These are phyloP conservation scores for Hypericum perforatum DNA, from an alignment of 345 rosid genomes.

Conservation along the genomic window DNA sequence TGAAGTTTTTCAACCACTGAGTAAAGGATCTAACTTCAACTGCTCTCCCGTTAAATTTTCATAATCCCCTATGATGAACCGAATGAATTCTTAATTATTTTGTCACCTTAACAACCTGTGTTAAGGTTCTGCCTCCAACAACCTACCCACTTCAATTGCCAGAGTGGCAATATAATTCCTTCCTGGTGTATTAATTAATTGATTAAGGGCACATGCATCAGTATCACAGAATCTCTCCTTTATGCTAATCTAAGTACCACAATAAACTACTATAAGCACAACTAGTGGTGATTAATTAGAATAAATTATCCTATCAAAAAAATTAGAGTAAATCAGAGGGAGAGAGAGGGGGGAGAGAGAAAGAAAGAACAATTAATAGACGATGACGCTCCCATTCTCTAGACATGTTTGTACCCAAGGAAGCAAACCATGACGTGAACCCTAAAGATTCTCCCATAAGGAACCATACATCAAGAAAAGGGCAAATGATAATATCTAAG, in stretches of 20 bases:
- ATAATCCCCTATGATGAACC: too few species aligned
- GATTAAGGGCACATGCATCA: conserved; percentile 14
- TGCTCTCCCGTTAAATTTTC: too few species aligned
- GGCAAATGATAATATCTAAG: too few species aligned
- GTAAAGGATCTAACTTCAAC: too few species aligned
- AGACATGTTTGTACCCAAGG: conserved; percentile 40
- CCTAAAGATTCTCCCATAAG: conserved; percentile 34
- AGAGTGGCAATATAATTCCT: conserved; percentile 4
- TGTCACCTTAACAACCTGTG: too few species aligned
- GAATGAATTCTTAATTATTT: too few species aligned
- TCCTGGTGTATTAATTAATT: conserved; percentile 13
- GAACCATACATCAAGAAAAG: background rate
- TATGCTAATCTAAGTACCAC: conserved; percentile 8
- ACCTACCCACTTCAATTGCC: conserved; percentile 5
- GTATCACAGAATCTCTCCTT: conserved; percentile 6
- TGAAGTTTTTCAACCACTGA: too few species aligned
- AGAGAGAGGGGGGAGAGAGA: too few species aligned
- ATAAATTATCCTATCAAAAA: background rate
- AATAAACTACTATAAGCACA: background rate
- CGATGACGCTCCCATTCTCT: conserved; percentile 26
- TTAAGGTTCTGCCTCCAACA: too few species aligned
- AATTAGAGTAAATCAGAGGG: background rate
- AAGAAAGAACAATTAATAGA: too few species aligned
- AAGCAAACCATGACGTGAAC: conserved; percentile 27
- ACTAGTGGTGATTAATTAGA: background rate